These are phyloP conservation scores for Pseudocercospora vitis DNA, from an alignment of 2,329 filamentous ascomycete species.

Conservation along the genomic window DNA sequence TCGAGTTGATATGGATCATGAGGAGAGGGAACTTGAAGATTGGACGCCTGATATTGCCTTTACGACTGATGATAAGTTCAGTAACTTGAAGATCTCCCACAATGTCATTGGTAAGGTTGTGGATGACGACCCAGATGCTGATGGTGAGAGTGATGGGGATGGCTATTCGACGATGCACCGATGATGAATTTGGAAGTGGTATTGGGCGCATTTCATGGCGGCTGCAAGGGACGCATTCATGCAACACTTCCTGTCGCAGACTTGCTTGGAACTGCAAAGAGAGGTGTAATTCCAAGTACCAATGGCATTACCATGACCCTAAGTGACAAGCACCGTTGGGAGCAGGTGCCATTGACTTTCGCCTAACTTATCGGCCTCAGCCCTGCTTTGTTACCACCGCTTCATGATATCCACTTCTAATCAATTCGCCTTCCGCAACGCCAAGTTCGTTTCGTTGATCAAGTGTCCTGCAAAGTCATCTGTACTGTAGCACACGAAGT, in stretches of 20 bases:
- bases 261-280: not conserved
- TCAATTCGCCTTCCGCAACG: too few relatives aligned
- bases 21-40: conserved; percentile 6
- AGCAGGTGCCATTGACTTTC: too few relatives aligned
- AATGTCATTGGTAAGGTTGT: not conserved
- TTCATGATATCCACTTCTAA: too few relatives aligned
- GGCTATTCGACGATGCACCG: not conserved
- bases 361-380: too few relatives aligned
- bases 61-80: not conserved
- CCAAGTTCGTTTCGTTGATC: conserved; percentile 44
- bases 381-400: too few relatives aligned
- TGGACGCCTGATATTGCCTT: not conserved
- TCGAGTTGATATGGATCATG: not conserved
- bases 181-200: not conserved
- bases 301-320: too few relatives aligned
- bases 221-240: too few relatives aligned
- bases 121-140: not conserved
- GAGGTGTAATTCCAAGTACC: too few relatives aligned
- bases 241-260: too few relatives aligned
- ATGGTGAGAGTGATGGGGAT: conserved; percentile 1
- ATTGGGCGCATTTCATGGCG: not conserved
- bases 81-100: not conserved
- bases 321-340: too few relatives aligned
- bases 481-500: conserved; percentile 38
- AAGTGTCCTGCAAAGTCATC: conserved; percentile 57